Evolutionary conservation across 2,329 filamentous ascomycete genomes (phyloP).

Genomic region (Onygena corvina): DNA sequence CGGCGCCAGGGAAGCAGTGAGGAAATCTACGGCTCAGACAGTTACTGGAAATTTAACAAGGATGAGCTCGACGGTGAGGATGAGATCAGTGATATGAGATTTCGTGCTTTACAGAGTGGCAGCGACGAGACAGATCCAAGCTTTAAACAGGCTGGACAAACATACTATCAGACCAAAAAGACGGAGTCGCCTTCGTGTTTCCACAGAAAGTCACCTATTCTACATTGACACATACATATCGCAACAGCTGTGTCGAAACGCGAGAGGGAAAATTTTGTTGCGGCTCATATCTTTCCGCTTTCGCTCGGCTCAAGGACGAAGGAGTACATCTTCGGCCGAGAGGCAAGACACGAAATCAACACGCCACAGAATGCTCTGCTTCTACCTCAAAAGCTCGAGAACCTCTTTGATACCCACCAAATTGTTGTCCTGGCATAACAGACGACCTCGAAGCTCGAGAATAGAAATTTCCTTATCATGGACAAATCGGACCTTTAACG

Average conservation of each 20-base stretch:
- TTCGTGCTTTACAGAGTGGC: not conserved
- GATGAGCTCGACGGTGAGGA: not conserved
- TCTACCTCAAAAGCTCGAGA: not conserved
- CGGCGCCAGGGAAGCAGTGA: no score
- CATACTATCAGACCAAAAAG: no score
- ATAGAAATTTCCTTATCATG: not conserved
- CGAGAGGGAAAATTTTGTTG: not conserved
- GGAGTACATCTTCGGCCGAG: slow-evolving; percentile 12
- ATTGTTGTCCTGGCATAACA: not conserved
- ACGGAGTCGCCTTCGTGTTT: no score
- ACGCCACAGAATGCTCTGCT: slow-evolving; percentile 11
- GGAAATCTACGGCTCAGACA: no score
- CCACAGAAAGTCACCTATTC: no score
- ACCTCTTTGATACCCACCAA: not conserved
- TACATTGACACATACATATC: not conserved
- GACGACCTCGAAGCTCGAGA: not conserved
- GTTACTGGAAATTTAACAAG: no score
- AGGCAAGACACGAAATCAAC: slow-evolving; percentile 11
- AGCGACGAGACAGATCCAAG: not conserved
- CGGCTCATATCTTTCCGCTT: slow-evolving; percentile 13
- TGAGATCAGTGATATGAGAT: not conserved
- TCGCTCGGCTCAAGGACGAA: slow-evolving; percentile 8
- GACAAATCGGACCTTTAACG: slow-evolving; percentile 2
- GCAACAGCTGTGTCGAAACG: not conserved
- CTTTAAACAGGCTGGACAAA: not conserved